phyloP scores from a whole-genome alignment of 345 rosid genomes.

The Salix koriyanagi region DNA sequence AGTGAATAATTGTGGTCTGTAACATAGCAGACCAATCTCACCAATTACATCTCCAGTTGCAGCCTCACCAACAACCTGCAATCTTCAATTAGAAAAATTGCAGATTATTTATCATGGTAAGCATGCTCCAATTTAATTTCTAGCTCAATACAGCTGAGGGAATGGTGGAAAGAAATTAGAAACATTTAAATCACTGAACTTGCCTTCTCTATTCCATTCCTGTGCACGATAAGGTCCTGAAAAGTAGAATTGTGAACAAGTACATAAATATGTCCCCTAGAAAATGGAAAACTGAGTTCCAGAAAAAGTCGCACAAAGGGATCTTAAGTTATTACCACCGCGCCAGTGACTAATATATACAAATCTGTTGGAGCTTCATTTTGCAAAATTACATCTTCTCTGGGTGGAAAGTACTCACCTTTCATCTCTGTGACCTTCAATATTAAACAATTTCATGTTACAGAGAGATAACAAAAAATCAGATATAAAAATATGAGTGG shows the following conservation, averaged over 20 bases:
- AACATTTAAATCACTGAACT: slow-evolving; percentile 15
- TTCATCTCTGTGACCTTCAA: slow-evolving; percentile 82
- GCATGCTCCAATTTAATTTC: not conserved
- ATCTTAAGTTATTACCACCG: slow-evolving; percentile 46
- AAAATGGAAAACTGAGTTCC: not conserved
- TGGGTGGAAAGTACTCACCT: slow-evolving; percentile 89
- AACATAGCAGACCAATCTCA: slow-evolving; percentile 80
- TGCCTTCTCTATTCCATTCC: slow-evolving; percentile 67
- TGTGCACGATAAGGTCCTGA: slow-evolving; percentile 59
- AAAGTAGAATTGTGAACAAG: slow-evolving; percentile 10
- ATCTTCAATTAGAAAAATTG: not conserved
- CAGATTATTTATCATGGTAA: slow-evolving; percentile 1
- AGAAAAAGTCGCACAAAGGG: not conserved
- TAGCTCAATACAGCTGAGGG: not conserved
- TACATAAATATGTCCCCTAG: slow-evolving; percentile 3
- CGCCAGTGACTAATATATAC: slow-evolving; percentile 76
- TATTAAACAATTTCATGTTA: slow-evolving; percentile 8
- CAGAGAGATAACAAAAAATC: not conserved
- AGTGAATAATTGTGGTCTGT: slow-evolving; percentile 84
- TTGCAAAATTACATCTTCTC: slow-evolving; percentile 83
- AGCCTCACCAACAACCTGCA: slow-evolving; percentile 63
- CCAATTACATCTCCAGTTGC: slow-evolving; percentile 70
- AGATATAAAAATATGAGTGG: not conserved
- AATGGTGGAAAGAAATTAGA: not conserved
- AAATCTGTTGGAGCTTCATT: slow-evolving; percentile 89